Base-by-base conservation (phyloP, 176 grass and related monocot genomes). In the Urochloa ruziziensis region DNA sequence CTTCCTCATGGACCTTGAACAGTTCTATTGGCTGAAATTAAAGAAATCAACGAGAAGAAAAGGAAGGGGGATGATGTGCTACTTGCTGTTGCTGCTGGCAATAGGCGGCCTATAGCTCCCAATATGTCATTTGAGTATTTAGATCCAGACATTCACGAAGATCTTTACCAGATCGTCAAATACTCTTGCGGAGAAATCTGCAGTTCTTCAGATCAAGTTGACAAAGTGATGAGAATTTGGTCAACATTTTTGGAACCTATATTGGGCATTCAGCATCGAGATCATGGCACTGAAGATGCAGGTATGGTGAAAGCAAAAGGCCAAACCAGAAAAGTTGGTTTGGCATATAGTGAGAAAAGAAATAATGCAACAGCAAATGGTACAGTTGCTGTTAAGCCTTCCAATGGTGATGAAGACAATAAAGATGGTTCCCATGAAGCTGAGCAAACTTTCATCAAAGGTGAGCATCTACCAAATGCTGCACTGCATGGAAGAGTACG, bases 11-110 rank as follows among this genome's bases (percentile, higher is more conserved):
- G 56, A 59, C 56, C n/a, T 59, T 59, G 56, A 10, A 25, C n/a
- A 59, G 56, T 4, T 59, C 91, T 99, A 61, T 52, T 99, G 85
- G 87, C 89, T 70, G 96, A 99, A 83, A 96, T 99, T 63, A 99
- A 96, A 93, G 96, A 99, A 96, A 99, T 96, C 73, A 96, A 91
- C 65, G 96, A 99, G 85, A 99, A 96, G 85, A 94, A 96, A 90
- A 80, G 91, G 64, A 96, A 94, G 88, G 96, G 91, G 87, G 96
- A 94, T 66, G 93, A 98, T 67, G 83, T 96, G 16, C 96, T 99
- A 54, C 88, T 93, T 82, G 87, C 96, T 37, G 90, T 99, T 36
- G 91, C 96, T 74, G 93, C 91, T 76, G 91, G 93, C 79, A 99
- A 93, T 84, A 87, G 90, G 79, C 80, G 89, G 25, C 89, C 96